Conservation (phyloP, 2,329 filamentous ascomycete species). For the Talaromyces sp. region DNA sequence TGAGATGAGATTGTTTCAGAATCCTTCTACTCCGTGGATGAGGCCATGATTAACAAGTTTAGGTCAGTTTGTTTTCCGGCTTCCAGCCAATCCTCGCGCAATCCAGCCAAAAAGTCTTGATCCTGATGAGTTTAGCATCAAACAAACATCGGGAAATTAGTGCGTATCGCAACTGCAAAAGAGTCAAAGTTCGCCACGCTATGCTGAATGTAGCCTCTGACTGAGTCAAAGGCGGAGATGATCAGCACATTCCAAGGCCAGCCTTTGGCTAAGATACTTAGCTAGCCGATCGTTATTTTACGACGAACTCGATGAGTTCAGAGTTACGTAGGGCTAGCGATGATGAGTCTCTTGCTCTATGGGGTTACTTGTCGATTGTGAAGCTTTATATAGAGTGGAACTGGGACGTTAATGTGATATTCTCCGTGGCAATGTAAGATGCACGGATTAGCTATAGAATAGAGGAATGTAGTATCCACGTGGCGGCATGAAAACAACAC, state of each 20-base stretch:
- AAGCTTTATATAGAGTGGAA: not conserved
- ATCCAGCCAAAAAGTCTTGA: not conserved
- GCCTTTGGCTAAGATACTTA: too few relatives aligned
- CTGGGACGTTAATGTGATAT: not conserved
- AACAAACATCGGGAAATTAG: not conserved
- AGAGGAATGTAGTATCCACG: not conserved
- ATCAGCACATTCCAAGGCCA: not conserved
- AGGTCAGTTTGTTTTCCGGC: too few relatives aligned
- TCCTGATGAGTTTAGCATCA: not conserved
- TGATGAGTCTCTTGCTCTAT: too few relatives aligned
- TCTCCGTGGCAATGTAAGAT: not conserved
- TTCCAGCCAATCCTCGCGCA: too few relatives aligned
- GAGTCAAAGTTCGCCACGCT: not conserved
- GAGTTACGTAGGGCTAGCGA: too few relatives aligned
- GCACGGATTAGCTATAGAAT: not conserved
- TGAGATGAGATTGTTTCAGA: constrained; percentile 7
- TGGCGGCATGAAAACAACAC: not conserved
- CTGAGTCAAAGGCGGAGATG: not conserved
- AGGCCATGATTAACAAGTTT: not conserved
- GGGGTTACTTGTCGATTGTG: not conserved
- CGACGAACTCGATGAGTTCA: too few relatives aligned
- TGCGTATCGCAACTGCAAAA: too few relatives aligned
- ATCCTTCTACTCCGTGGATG: not conserved
- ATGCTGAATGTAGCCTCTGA: not conserved
- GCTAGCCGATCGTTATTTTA: too few relatives aligned